Evolutionary conservation across 371 early-diverging fungal genomes (phyloP), one percentile per base, ranked within the genome.

Genomic region (Mortierella polycephala): DNA sequence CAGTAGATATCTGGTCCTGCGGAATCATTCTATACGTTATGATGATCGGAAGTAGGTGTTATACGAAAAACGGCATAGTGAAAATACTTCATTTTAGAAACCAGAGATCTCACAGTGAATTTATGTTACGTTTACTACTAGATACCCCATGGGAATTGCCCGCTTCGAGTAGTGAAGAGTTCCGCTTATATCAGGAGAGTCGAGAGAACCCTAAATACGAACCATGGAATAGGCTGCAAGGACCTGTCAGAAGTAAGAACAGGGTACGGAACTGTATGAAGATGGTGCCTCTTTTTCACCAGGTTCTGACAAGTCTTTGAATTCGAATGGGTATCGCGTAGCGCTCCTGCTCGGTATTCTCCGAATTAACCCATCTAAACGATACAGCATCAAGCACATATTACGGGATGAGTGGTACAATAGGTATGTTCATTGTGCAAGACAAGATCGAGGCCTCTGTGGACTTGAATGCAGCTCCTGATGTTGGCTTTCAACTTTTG

Each of bases 1-100:
- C 92, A 10, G 95, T 95, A 3, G 98, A 97, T 71, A 88, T 96
- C 21, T 97, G 97, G 97, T 92, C 92, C 47, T 93, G 95, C 61
- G 98, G 98, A 2, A 96, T 97, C 10, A 94, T 97, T 63, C 82
- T 97, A 60, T 94, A 91, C 66, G 94, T 94, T 8, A 93, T 94
- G 94, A 87, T 94, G 50, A 89, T 90, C 45, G 97, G 97, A 56
- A 88, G 87, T 82, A 75, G 55, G 75, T 30, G 30, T 4, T 30
- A 1, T 30, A 30, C 4, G 30, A 30, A 30, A 30, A 30, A 30
- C 4, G 30, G 4, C 30, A 30, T 30, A 30, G 4, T 30, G 30
- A 30, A 30, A 30, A 4, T 30, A 30, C 30, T 30, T 71, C 37
- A 2, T 42, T 64, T n/a, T 41, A 54, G 20, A 8, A 4, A 40